phyloP scores from a whole-genome alignment of 2,329 filamentous ascomycete genomes.

The Rhynchosporium agropyri region DNA sequence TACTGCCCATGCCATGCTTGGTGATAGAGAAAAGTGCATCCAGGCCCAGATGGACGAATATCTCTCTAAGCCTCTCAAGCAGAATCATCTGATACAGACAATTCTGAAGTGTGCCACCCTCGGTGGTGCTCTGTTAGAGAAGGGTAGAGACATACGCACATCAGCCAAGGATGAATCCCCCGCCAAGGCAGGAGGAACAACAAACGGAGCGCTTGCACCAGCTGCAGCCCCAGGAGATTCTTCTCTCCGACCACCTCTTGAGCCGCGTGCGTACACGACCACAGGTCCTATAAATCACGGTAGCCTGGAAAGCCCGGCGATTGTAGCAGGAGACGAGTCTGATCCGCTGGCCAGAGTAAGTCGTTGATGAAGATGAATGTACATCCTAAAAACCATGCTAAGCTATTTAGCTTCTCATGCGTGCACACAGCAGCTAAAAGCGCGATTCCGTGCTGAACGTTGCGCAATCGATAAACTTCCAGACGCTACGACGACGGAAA shows the following conservation, averaged over 20 bases:
- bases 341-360: constrained; percentile 49
- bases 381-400: constrained; percentile 25
- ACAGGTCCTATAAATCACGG: constrained; percentile 59
- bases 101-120: constrained; percentile 96
- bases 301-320: constrained; percentile 63
- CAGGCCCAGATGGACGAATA: constrained; percentile 99
- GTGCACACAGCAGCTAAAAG: constrained; percentile 40
- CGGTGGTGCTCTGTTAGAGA: constrained; percentile 79
- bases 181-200: constrained; percentile 18
- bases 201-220: constrained; percentile 30
- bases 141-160: constrained; percentile 62
- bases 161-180: constrained; percentile 39
- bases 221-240: constrained; percentile 28
- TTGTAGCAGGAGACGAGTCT: constrained; percentile 61
- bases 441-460: not conserved
- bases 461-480: not conserved
- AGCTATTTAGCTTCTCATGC: constrained; percentile 41
- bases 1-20: constrained; percentile 98
- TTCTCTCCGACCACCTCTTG: constrained; percentile 53
- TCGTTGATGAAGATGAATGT: constrained; percentile 20
- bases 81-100: constrained; percentile 96
- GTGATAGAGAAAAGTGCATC: constrained; percentile 96
- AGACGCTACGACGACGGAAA: constrained; percentile 9
- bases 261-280: constrained; percentile 70
- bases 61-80: constrained; percentile 92